Evolutionary conservation across 495 filamentous ascomycete genomes (phyloP).

Genomic region (Endocarpon pusillum): DNA sequence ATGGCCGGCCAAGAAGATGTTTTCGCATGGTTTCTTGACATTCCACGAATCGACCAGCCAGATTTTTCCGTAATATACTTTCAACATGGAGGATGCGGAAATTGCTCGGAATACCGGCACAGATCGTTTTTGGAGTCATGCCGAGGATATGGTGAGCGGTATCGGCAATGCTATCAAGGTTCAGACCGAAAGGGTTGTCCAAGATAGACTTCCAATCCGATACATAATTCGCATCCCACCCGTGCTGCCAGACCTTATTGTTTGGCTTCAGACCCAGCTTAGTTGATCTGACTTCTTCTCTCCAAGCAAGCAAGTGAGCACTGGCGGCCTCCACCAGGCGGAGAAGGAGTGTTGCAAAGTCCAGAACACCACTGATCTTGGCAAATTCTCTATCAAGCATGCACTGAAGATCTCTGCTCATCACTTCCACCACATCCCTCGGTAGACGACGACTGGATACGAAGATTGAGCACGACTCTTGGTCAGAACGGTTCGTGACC

Average conservation of each 20-base stretch:
- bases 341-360: background rate
- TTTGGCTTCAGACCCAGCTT: background rate
- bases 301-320: background rate
- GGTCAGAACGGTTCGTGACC: no score
- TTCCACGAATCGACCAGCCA: background rate
- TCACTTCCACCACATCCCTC: no score
- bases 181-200: background rate
- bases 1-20: background rate
- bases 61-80: conserved; percentile 1
- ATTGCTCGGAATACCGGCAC: background rate
- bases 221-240: background rate
- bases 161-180: background rate
- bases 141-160: background rate
- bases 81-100: background rate
- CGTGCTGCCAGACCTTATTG: no score
- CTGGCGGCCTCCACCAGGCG: background rate
- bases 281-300: background rate
- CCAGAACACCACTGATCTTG: background rate
- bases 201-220: background rate
- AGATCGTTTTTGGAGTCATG: background rate
- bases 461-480: no score
- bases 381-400: no score
- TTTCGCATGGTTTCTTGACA: background rate
- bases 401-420: no score
- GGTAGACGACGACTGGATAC: no score